Percentiles rank a stretch among this genome's conserved stretches.
Conservation (phyloP, 305 asterid genomes). For the Coffea humblotiana region DNA sequence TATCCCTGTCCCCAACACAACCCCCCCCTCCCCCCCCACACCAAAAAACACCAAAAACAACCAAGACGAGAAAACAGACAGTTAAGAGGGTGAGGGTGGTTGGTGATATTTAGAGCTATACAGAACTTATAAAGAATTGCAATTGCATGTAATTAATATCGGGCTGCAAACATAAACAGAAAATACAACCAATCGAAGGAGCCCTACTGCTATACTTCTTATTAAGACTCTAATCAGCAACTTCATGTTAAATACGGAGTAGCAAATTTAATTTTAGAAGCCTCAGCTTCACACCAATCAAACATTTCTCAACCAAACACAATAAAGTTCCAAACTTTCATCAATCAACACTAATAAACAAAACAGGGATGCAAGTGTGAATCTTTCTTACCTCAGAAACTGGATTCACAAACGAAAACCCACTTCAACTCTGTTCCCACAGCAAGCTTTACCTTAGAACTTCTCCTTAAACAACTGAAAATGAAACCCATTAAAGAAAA, state of each 20-base stretch:
- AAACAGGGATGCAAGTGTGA: background rate
- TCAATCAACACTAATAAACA: background rate
- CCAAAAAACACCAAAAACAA: background rate
- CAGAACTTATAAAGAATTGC: background rate
- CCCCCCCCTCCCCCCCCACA: too few species aligned
- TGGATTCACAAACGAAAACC: conserved; percentile 29
- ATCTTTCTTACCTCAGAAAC: conserved; percentile 31
- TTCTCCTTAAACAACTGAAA: conserved; percentile 31
- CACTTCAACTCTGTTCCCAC: conserved; percentile 22
- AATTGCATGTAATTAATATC: background rate
- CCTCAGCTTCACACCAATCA: background rate
- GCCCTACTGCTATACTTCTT: background rate
- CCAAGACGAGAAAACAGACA: too few species aligned
- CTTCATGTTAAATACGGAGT: background rate
- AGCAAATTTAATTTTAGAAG: background rate
- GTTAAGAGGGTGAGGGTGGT: too few species aligned
- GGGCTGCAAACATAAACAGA: background rate
- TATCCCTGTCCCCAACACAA: too few species aligned
- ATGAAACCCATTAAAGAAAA: conserved; percentile 24
- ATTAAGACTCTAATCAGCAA: background rate
- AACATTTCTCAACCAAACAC: background rate
- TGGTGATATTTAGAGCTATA: background rate
- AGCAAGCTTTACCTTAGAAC: conserved; percentile 15
- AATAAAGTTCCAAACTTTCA: conserved; percentile 11
- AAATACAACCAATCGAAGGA: background rate